These are phyloP conservation scores for Rhinocladiella similis DNA, from an alignment of 2,329 filamentous ascomycete genomes.

Conservation along the genomic window DNA sequence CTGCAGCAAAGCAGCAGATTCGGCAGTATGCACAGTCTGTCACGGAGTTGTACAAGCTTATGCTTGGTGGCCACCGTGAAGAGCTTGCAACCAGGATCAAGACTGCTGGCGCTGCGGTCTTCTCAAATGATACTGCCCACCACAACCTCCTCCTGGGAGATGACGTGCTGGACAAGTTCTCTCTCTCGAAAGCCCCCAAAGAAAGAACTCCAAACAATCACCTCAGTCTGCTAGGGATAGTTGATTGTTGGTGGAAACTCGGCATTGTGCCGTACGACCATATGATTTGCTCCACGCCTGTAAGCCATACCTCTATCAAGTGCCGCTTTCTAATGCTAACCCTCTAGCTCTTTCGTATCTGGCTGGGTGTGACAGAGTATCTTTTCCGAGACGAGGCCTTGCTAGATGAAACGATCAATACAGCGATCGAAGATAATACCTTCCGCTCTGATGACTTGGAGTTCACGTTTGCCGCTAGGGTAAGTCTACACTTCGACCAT, in stretches of 20 bases:
- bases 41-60: slow-evolving; percentile 93
- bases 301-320: slow-evolving; percentile 39
- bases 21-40: slow-evolving; percentile 89
- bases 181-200: slow-evolving; percentile 68
- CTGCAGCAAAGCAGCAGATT: slow-evolving; percentile 87
- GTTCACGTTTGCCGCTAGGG: slow-evolving; percentile 91
- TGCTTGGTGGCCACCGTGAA: slow-evolving; percentile 79
- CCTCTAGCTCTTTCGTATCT: slow-evolving; percentile 78
- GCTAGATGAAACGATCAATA: slow-evolving; percentile 80
- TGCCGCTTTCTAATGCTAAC: slow-evolving; percentile 17
- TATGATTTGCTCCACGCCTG: slow-evolving; percentile 97
- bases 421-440: slow-evolving; percentile 83
- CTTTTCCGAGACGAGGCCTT: slow-evolving; percentile 81
- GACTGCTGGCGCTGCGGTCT: slow-evolving; percentile 74
- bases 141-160: slow-evolving; percentile 72
- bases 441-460: slow-evolving; percentile 96
- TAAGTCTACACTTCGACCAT: slow-evolving; percentile 34
- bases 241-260: slow-evolving; percentile 95
- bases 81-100: slow-evolving; percentile 76
- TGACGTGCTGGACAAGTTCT: slow-evolving; percentile 84
- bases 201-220: slow-evolving; percentile 85
- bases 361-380: slow-evolving; percentile 96
- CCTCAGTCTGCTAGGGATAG: slow-evolving; percentile 89
- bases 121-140: slow-evolving; percentile 53
- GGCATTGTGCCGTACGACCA: slow-evolving; percentile 96